phyloP scores from a whole-genome alignment of 768 basidiomycete genomes.

The Trametes punicea region DNA sequence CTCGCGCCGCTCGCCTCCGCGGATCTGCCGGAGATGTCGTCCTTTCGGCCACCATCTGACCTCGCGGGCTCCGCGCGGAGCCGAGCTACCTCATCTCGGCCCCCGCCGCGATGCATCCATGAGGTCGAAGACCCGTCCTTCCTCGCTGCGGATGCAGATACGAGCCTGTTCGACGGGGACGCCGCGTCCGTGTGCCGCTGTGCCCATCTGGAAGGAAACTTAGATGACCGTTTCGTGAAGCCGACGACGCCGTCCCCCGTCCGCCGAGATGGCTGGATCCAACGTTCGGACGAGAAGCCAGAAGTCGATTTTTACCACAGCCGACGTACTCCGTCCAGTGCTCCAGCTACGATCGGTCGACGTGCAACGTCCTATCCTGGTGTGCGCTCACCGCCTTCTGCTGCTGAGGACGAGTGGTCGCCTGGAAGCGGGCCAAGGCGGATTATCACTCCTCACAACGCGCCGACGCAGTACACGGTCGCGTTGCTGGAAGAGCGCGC shows the following conservation, averaged over 20 bases:
- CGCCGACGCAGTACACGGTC: constrained; percentile 43
- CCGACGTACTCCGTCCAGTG: background rate
- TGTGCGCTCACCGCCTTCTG: background rate
- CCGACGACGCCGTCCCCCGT: constrained; percentile 30
- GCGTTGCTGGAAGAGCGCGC: constrained; percentile 58
- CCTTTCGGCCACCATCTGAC: constrained; percentile 15
- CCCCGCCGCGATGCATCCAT: constrained; percentile 49
- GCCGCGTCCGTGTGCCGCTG: constrained; percentile 25
- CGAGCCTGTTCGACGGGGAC: constrained; percentile 10
- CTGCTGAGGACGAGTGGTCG: background rate
- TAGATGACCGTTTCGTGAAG: constrained; percentile 2
- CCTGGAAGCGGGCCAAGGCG: constrained; percentile 7
- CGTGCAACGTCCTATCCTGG: constrained; percentile 6
- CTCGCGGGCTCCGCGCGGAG: background rate
- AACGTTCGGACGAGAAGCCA: constrained; percentile 46
- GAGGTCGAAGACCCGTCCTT: constrained; percentile 42
- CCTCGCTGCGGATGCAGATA: constrained; percentile 12
- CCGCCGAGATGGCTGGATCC: constrained; percentile 53
- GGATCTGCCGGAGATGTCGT: constrained; percentile 6
- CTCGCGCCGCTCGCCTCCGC: constrained; percentile 16
- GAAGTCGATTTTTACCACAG: constrained; percentile 47
- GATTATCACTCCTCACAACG: constrained; percentile 33
- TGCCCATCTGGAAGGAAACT: background rate
- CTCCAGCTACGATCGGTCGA: background rate
- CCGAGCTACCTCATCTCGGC: constrained; percentile 11